Percentiles rank a stretch among this genome's conserved stretches.
Conservation (phyloP, 371 early-diverging fungal species). For the Haplosporangium sp. region DNA sequence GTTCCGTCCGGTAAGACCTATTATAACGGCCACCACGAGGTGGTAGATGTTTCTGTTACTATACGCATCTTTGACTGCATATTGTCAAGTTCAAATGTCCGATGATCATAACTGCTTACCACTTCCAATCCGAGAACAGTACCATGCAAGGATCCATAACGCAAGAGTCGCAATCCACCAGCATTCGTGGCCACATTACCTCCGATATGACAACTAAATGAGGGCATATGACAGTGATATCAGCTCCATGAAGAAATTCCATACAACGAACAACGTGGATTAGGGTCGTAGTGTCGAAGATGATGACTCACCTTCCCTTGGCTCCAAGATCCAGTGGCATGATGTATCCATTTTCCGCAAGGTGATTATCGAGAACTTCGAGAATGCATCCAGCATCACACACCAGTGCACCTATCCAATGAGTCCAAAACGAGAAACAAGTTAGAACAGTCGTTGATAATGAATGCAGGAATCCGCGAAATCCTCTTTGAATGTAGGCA, state of each 20-base stretch:
- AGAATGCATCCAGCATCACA: conserved; percentile 93
- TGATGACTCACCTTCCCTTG: conserved; percentile 75
- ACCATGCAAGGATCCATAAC: conserved; percentile 93
- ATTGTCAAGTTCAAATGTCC: neutral
- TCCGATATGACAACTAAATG: conserved; percentile 83
- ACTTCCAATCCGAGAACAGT: conserved; percentile 88
- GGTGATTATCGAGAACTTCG: conserved; percentile 82
- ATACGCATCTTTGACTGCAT: neutral
- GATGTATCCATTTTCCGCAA: conserved; percentile 81
- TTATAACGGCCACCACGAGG: conserved; percentile 11
- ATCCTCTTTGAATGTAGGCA: neutral
- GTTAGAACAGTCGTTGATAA: neutral
- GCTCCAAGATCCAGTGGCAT: conserved; percentile 96
- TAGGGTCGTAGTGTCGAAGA: too few relatives aligned
- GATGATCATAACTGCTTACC: conserved; percentile 51
- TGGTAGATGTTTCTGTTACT: neutral
- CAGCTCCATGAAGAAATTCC: too few relatives aligned
- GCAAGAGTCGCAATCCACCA: conserved; percentile 90
- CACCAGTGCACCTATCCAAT: conserved; percentile 72
- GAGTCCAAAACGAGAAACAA: neutral
- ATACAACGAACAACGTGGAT: neutral
- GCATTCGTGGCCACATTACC: conserved; percentile 97
- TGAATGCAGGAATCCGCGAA: neutral
- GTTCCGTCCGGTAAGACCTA: conserved; percentile 90
- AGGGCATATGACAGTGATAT: neutral